Evolutionary conservation across 768 basidiomycete genomes (phyloP).

Genomic region (Russula vinacea): DNA sequence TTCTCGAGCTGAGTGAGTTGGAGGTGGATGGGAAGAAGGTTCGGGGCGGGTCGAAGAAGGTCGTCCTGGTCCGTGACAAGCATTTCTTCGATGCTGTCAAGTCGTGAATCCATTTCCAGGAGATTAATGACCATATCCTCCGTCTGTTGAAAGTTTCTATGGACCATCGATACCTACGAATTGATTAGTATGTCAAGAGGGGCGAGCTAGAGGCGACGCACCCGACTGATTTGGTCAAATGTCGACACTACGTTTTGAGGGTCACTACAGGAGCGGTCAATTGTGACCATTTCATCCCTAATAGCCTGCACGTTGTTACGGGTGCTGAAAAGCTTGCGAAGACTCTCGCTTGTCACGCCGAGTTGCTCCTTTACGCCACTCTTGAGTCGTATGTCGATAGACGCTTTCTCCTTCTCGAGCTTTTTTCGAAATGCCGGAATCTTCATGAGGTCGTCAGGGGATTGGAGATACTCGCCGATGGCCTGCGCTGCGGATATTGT

Average conservation of each 20-base stretch:
- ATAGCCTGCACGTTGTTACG: constrained; percentile 73
- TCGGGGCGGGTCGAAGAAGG: constrained; percentile 82
- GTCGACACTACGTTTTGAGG: constrained; percentile 75
- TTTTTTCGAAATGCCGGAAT: constrained; percentile 88
- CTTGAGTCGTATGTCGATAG: constrained; percentile 86
- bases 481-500: constrained; percentile 79
- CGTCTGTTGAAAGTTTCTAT: constrained; percentile 91
- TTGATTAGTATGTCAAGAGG: neutral
- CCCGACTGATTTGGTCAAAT: constrained; percentile 94
- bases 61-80: constrained; percentile 70
- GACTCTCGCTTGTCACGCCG: constrained; percentile 82
- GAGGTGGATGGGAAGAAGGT: constrained; percentile 86
- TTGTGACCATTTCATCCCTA: constrained; percentile 80
- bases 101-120: constrained; percentile 83
- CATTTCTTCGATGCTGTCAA: constrained; percentile 75
- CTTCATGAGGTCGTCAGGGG: constrained; percentile 90
- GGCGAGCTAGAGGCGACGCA: constrained; percentile 40
- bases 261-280: constrained; percentile 74
- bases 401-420: constrained; percentile 93
- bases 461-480: constrained; percentile 86
- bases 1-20: constrained; percentile 88
- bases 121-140: constrained; percentile 95
- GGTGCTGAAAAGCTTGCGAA: constrained; percentile 75
- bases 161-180: constrained; percentile 85
- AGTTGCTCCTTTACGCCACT: constrained; percentile 92